Conservation (phyloP, 2,329 filamentous ascomycete species). For the Pestalotiopsis sp. region DNA sequence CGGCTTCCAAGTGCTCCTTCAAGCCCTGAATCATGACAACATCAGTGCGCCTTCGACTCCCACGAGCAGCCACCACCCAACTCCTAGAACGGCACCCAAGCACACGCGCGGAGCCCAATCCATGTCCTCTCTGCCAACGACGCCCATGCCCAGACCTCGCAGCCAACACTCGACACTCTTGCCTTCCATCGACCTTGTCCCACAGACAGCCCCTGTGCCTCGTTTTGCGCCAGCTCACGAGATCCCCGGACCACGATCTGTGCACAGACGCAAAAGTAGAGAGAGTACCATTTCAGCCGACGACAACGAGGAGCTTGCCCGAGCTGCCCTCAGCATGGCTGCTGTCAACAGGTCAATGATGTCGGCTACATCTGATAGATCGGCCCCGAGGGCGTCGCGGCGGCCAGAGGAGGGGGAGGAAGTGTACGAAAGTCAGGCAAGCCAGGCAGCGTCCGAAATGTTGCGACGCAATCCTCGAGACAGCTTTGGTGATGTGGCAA, state of each 20-base stretch:
- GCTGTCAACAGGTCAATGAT: constrained; percentile 44
- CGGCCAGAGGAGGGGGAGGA: constrained; percentile 58
- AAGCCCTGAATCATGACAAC: constrained; percentile 78
- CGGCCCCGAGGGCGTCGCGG: constrained; percentile 21
- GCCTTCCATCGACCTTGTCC: constrained; percentile 65
- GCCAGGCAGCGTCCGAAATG: constrained; percentile 76
- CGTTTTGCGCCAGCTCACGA: constrained; percentile 44
- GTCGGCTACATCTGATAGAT: constrained; percentile 31
- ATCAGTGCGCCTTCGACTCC: constrained; percentile 77
- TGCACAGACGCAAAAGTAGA: constrained; percentile 65
- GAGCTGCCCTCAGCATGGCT: constrained; percentile 55
- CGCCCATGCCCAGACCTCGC: constrained; percentile 61
- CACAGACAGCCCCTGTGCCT: constrained; percentile 59
- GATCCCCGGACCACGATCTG: constrained; percentile 47
- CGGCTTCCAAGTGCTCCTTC: constrained; percentile 77
- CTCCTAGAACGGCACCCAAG: constrained; percentile 54
- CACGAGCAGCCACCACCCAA: constrained; percentile 46
- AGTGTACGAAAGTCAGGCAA: constrained; percentile 75
- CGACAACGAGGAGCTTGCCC: constrained; percentile 60
- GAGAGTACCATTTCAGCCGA: constrained; percentile 84
- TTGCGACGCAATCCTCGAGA: constrained; percentile 62
- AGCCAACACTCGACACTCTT: constrained; percentile 56
- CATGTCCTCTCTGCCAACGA: constrained; percentile 81
- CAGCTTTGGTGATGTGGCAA: constrained; percentile 55
- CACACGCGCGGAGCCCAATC: constrained; percentile 81